Percentiles rank a stretch among this genome's conserved stretches.
Evolutionary conservation across 352 stramenopile species (phyloP).

Genomic region (Phytophthora brassicae): DNA sequence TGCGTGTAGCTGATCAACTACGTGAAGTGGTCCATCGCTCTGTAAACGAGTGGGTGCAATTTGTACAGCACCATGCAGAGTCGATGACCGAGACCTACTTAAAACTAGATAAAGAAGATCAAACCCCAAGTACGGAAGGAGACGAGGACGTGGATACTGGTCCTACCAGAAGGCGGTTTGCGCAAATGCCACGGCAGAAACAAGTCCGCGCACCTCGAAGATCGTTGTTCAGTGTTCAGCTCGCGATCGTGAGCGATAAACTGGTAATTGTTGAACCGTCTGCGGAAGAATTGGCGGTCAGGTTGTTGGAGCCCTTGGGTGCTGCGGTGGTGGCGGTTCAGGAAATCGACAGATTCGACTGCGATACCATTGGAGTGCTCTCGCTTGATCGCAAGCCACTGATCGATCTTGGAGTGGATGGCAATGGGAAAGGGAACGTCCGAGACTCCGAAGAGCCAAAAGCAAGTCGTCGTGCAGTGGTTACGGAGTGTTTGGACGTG

Average conservation of each 20-base stretch:
- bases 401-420: conserved; percentile 52
- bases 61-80: conserved; percentile 39
- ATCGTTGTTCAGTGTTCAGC: conserved; percentile 87
- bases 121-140: conserved; percentile 1
- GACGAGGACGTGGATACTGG: conserved; percentile 10
- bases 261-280: conserved; percentile 72
- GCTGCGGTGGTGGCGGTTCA: conserved; percentile 72
- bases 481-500: conserved; percentile 46
- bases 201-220: conserved; percentile 45
- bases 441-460: conserved; percentile 2
- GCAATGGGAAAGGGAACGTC: not conserved
- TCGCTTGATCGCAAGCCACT: conserved; percentile 62
- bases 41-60: conserved; percentile 58
- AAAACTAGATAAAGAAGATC: conserved; percentile 1
- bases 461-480: conserved; percentile 29
- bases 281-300: conserved; percentile 64
- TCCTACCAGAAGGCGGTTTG: conserved; percentile 2
- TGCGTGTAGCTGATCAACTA: conserved; percentile 86
- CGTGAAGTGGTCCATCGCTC: conserved; percentile 70
- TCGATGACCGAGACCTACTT: not conserved
- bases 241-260: conserved; percentile 45
- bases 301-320: conserved; percentile 82
- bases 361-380: conserved; percentile 90
- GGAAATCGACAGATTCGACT: conserved; percentile 85
- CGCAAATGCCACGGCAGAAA: conserved; percentile 12